A percentile compares a stretch with the other conserved stretches of the same genome.
Conservation (phyloP, 2,329 filamentous ascomycete species). For the Microdochium trichocladiopsis region DNA sequence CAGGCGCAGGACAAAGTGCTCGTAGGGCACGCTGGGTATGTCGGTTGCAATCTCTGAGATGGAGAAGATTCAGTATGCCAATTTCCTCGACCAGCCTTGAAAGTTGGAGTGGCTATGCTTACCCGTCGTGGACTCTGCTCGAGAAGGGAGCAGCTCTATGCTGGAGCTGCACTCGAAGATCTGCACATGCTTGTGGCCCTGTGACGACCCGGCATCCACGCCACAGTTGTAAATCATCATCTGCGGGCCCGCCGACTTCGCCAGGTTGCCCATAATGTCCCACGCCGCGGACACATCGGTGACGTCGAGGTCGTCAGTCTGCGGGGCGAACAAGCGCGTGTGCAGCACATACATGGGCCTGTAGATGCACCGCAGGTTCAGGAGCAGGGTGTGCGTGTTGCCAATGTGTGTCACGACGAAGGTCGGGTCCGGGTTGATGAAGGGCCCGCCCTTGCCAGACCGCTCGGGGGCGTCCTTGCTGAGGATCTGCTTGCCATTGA, state of each 20-base stretch:
- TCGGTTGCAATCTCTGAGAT: conserved; percentile 4
- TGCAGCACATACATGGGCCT: conserved; percentile 28
- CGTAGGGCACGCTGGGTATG: conserved; percentile 10
- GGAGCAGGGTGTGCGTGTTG: conserved; percentile 20
- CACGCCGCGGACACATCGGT: conserved; percentile 26
- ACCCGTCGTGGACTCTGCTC: conserved; percentile 1
- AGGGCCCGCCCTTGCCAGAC: conserved; percentile 12
- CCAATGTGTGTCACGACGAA: conserved; percentile 20
- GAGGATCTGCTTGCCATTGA: conserved; percentile 3
- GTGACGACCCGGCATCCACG: conserved; percentile 30
- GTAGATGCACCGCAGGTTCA: conserved; percentile 27
- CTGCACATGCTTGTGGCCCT: conserved; percentile 38
- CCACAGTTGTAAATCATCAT: conserved; percentile 38
- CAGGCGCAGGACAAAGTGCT: conserved; percentile 9
- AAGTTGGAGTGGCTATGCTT: no score
- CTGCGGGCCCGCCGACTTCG: conserved; percentile 9
- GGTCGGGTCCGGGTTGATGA: conserved; percentile 18
- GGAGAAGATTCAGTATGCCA: conserved; percentile 1
- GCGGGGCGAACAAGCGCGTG: conserved; percentile 26
- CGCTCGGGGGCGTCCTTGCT: conserved; percentile 15
- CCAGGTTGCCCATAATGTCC: conserved; percentile 21
- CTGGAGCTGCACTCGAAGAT: conserved; percentile 17
- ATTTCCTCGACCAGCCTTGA: no score
- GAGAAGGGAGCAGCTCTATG: conserved; percentile 19
- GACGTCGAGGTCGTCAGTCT: conserved; percentile 26